phyloP scores from a whole-genome alignment of 108 stramenopile species.

The Cylindrotheca closterium region DNA sequence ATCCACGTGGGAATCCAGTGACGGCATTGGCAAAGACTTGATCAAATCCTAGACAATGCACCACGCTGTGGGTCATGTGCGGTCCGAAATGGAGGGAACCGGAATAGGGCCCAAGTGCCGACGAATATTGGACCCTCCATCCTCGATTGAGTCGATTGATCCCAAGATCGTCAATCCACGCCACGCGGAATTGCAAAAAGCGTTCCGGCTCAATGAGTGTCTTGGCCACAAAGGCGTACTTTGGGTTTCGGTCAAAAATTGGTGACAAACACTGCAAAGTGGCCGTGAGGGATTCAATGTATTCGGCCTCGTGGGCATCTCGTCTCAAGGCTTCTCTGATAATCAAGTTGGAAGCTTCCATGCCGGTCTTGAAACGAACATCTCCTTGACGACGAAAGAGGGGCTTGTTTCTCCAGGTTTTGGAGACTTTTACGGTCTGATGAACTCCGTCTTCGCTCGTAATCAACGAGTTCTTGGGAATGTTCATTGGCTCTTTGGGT shows the following conservation, averaged over 20 bases:
- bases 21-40: conserved; percentile 90
- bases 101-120: conserved; percentile 92
- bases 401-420: conserved; percentile 88
- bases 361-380: conserved; percentile 90
- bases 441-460: conserved; percentile 72
- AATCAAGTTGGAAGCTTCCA: conserved; percentile 89
- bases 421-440: conserved; percentile 80
- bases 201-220: conserved; percentile 92
- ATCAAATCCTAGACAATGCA: conserved; percentile 83
- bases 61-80: conserved; percentile 66
- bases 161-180: conserved; percentile 89
- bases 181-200: conserved; percentile 84
- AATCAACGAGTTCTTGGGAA: conserved; percentile 26
- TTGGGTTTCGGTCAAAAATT: conserved; percentile 93
- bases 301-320: conserved; percentile 84
- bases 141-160: conserved; percentile 84
- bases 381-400: conserved; percentile 93
- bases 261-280: conserved; percentile 84
- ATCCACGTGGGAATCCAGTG: conserved; percentile 87
- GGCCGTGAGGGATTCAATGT: conserved; percentile 73
- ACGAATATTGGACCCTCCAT: conserved; percentile 85
- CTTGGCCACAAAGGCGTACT: conserved; percentile 95
- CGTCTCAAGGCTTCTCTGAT: conserved; percentile 86
- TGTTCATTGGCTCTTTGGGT: too few relatives aligned
- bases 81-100: conserved; percentile 91